These are phyloP conservation scores for Chlamydomonas sp. DNA, from an alignment of 139 green algal genomes.

Conservation along the genomic window DNA sequence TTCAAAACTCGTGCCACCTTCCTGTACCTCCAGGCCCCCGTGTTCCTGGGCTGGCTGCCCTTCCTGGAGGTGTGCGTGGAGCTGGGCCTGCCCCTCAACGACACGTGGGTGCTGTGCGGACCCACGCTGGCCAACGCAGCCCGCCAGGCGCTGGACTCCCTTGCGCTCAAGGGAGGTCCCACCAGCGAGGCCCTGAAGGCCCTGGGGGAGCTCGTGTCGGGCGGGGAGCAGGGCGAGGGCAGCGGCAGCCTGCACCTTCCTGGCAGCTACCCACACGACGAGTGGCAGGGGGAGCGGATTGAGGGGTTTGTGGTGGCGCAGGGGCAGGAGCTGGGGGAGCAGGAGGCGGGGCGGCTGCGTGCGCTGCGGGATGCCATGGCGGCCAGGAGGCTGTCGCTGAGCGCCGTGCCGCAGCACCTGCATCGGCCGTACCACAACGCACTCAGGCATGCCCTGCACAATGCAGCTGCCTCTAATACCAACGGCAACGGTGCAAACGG, in stretches of 20 bases:
- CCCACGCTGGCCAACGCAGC: conserved; percentile 14
- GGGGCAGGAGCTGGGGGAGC: conserved; percentile 38
- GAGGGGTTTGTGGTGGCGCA: conserved; percentile 70
- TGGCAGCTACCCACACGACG: conserved; percentile 64
- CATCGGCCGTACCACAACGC: conserved; percentile 1
- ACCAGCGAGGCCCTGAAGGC: conserved; percentile 31
- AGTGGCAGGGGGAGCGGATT: conserved; percentile 66
- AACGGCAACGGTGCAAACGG: neutral
- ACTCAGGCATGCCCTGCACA: neutral
- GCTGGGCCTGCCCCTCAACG: conserved; percentile 61
- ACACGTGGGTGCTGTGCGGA: conserved; percentile 62
- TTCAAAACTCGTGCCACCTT: too few species aligned
- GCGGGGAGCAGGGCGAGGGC: neutral
- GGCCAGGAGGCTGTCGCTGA: conserved; percentile 26
- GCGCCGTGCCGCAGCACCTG: conserved; percentile 3
- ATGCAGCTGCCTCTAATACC: neutral
- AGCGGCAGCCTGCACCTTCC: conserved; percentile 48
- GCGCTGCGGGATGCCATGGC: conserved; percentile 19
- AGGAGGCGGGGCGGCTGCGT: neutral
- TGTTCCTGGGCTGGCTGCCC: conserved; percentile 35
- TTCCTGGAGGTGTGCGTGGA: conserved; percentile 53
- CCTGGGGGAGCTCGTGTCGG: conserved; percentile 4
- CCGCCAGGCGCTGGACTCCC: conserved; percentile 47
- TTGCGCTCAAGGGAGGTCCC: conserved; percentile 49
- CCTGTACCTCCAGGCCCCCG: too few species aligned